Conservation (phyloP, 306 rosid genomes). For the Medicago arabica region DNA sequence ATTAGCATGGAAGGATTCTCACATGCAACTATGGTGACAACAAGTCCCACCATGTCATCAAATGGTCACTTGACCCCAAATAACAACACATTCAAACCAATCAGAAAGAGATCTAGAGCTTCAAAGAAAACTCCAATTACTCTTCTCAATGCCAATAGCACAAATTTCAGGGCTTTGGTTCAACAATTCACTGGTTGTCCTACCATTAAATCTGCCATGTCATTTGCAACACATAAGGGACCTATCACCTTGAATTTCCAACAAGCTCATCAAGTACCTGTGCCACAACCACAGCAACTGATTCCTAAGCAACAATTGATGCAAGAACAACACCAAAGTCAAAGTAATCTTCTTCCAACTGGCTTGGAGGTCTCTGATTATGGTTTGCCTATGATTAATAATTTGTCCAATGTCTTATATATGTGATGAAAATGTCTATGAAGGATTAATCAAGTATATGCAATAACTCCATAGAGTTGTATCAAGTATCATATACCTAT, state of each 20-base stretch:
- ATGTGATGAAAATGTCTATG: conserved; percentile 21
- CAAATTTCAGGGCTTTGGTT: conserved; percentile 68
- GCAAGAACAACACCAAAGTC: conserved; percentile 28
- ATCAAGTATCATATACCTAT: neutral
- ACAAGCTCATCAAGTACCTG: conserved; percentile 36
- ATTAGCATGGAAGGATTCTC: neutral
- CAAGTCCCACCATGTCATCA: conserved; percentile 24
- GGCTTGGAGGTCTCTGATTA: neutral
- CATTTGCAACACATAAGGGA: conserved; percentile 53
- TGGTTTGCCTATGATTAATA: conserved; percentile 13
- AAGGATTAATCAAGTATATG: conserved; percentile 14
- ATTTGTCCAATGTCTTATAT: conserved; percentile 31
- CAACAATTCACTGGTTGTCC: conserved; percentile 77
- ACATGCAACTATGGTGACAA: conserved; percentile 16
- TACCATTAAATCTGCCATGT: conserved; percentile 17
- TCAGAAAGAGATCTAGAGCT: conserved; percentile 50
- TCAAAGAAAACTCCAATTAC: conserved; percentile 73
- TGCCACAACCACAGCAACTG: neutral
- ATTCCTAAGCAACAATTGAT: neutral
- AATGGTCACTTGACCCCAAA: conserved; percentile 29
- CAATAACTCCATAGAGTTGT: conserved; percentile 1
- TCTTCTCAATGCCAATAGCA: conserved; percentile 70
- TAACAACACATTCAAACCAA: conserved; percentile 46
- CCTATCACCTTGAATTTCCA: conserved; percentile 71
- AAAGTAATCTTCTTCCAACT: neutral